These are phyloP conservation scores for Stevia rebaudiana DNA, from an alignment of 140 eudicot species.

Conservation along the genomic window DNA sequence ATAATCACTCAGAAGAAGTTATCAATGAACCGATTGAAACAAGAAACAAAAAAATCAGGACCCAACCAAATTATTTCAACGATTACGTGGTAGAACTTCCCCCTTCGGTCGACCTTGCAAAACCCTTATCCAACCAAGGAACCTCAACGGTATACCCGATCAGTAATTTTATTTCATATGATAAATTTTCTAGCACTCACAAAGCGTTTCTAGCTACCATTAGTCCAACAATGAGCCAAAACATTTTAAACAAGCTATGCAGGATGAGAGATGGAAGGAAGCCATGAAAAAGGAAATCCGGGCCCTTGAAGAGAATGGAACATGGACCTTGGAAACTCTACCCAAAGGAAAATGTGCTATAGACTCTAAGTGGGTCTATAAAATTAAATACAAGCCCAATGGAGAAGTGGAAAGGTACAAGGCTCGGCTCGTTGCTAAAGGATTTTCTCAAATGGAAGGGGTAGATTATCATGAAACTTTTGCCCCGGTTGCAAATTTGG, in stretches of 20 bases:
- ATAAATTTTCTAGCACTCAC: background rate
- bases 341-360: background rate
- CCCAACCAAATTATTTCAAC: background rate
- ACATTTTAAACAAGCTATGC: background rate
- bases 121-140: background rate
- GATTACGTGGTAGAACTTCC: constrained; percentile 1
- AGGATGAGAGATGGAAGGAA: background rate
- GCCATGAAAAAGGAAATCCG: background rate
- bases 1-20: background rate
- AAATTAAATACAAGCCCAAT: too few species aligned
- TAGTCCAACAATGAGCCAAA: background rate
- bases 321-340: background rate
- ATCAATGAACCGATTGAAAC: background rate
- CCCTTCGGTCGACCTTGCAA: background rate
- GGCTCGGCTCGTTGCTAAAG: too few species aligned
- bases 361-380: background rate
- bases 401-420: too few species aligned
- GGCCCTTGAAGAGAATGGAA: too few species aligned
- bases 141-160: constrained; percentile 5
- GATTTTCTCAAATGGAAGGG: too few species aligned
- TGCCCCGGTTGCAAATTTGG: background rate
- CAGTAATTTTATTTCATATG: background rate
- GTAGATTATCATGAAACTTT: too few species aligned
- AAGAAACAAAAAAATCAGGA: background rate
- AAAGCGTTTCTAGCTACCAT: too few species aligned